Percentiles rank a stretch among this genome's conserved stretches.
Conservation (phyloP, 176 grass and related monocot genomes). For the Paspalum vaginatum region DNA sequence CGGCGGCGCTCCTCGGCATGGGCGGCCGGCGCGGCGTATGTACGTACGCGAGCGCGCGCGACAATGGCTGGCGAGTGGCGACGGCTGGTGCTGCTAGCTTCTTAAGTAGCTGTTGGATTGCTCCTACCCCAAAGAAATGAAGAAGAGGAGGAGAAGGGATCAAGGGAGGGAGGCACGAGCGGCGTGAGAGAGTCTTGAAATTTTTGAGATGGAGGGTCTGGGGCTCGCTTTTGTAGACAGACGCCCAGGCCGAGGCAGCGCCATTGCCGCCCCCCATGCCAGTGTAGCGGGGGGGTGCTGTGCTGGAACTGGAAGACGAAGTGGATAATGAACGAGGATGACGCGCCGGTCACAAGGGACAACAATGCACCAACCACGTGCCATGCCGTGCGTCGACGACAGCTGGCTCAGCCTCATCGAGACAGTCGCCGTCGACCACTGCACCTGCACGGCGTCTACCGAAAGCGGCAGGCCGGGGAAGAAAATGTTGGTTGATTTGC, state of each 20-base stretch:
- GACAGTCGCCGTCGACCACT: too few species aligned
- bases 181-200: constrained; percentile 46
- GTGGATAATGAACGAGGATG: too few species aligned
- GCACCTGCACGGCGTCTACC: not conserved
- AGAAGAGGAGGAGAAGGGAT: not conserved
- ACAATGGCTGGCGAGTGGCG: too few species aligned
- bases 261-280: not conserved
- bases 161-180: not conserved
- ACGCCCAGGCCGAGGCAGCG: too few species aligned
- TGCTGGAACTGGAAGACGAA: not conserved
- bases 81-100: too few species aligned
- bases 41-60: too few species aligned
- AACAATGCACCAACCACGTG: too few species aligned
- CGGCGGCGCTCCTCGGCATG: not conserved
- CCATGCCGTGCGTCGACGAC: too few species aligned
- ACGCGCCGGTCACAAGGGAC: too few species aligned
- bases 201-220: constrained; percentile 46
- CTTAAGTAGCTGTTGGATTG: not conserved
- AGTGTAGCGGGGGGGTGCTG: not conserved
- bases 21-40: too few species aligned
- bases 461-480: not conserved
- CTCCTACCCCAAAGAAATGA: not conserved
- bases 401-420: too few species aligned
- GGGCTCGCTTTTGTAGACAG: constrained; percentile 36
- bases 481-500: not conserved